Evolutionary conservation across 441 rosid genomes (phyloP), one percentile per base, ranked within the genome.

Genomic region (Biscutella laevigata): DNA sequence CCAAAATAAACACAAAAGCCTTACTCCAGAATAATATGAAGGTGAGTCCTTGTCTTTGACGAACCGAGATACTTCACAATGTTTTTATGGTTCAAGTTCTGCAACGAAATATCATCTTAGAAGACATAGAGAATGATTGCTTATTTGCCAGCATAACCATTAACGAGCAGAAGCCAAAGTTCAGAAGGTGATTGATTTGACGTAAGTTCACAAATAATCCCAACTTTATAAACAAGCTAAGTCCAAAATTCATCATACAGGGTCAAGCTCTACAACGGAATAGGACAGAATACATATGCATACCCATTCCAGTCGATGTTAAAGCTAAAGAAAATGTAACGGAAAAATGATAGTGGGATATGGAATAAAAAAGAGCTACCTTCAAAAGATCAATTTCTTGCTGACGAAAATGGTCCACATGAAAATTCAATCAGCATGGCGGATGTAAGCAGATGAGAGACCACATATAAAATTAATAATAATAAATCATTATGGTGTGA

Each of bases 41-140:
- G 97, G 67, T 94, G 99, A 58, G 80, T 68, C 78, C 70, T 94
- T 44, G 99, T 94, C 81, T 94, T 94, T 69, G 67, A 77, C 13
- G 97, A 94, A 26, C 97, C 99, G 55, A 84, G 94, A 75, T 94
- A 94, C 71, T 94, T 89, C 59, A 89, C 99, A 45, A 94, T 94
- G 77, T 94, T 94, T 73, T 84, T 94, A 69, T 94, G 99, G 74
- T 94, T 94, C 79, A 94, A 57, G 66, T 84, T 94, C 99, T 94
- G 89, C 70, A 71, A 49, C 15, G 19, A 14, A 60, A 53, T 37
- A 37, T 57, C 33, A 50, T 20, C 29, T 67, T 41, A 61, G 14
- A 65, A 40, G 28, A n/a, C 4, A 22, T 22, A n/a, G n/a, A n/a
- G n/a, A n/a, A n/a, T n/a, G n/a, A n/a, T n/a, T n/a, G n/a, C n/a